phyloP scores from a whole-genome alignment of 2,329 filamentous ascomycete species.

The Coniochaeta ligniaria region DNA sequence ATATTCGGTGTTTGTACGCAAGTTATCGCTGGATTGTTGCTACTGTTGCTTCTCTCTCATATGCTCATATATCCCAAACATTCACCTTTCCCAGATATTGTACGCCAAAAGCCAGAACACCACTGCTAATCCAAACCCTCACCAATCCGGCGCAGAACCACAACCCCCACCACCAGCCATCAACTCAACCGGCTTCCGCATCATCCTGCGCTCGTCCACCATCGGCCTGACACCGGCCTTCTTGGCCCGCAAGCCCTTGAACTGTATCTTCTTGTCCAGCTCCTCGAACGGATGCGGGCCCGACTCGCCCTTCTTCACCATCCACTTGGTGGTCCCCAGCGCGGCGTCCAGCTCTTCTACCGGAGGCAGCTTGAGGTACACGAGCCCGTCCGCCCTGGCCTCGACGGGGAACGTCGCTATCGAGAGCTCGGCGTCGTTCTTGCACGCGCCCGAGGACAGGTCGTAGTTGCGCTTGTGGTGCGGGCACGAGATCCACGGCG shows the following conservation, averaged over 20 bases:
- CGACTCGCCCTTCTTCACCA: slow-evolving; percentile 64
- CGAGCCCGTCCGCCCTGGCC: slow-evolving; percentile 63
- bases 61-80: too few species aligned
- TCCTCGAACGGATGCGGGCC: slow-evolving; percentile 30
- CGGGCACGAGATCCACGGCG: slow-evolving; percentile 79
- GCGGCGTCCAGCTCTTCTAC: slow-evolving; percentile 73
- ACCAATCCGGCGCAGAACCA: slow-evolving; percentile 41
- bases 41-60: too few species aligned
- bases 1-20: too few species aligned
- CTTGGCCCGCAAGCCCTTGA: slow-evolving; percentile 35
- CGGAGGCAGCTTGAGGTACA: slow-evolving; percentile 75
- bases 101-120: neutral
- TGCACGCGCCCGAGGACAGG: slow-evolving; percentile 64
- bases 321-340: slow-evolving; percentile 73
- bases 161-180: slow-evolving; percentile 28
- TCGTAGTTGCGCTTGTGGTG: slow-evolving; percentile 88
- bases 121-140: neutral
- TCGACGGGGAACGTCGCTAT: slow-evolving; percentile 79
- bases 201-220: slow-evolving; percentile 7
- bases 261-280: slow-evolving; percentile 38
- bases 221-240: slow-evolving; percentile 23
- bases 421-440: slow-evolving; percentile 65
- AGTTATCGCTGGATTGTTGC: too few species aligned
- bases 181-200: slow-evolving; percentile 29
- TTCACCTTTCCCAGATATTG: neutral